Evolutionary conservation across 1,139 yeast genomes (phyloP).

Genomic region (Pichia sp.): DNA sequence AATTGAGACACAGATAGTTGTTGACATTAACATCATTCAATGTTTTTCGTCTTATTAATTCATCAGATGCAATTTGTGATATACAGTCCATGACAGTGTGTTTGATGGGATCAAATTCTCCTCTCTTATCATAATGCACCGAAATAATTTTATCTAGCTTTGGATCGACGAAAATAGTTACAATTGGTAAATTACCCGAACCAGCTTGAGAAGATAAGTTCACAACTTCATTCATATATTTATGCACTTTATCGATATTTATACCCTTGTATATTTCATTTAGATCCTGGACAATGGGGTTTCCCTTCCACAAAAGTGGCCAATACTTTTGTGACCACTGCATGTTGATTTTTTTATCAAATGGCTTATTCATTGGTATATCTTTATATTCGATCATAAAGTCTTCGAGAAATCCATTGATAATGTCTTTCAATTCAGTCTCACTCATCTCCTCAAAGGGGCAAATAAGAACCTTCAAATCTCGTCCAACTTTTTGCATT

Average conservation of each 20-base stretch:
- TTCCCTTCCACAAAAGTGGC: slow-evolving; percentile 95
- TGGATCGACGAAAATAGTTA: slow-evolving; percentile 45
- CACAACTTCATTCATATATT: slow-evolving; percentile 31
- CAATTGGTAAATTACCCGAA: slow-evolving; percentile 26
- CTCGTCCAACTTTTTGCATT: slow-evolving; percentile 15
- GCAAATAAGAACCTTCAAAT: slow-evolving; percentile 26
- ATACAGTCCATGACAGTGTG: slow-evolving; percentile 77
- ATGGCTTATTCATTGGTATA: slow-evolving; percentile 49
- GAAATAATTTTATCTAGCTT: slow-evolving; percentile 29
- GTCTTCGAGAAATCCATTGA: slow-evolving; percentile 10
- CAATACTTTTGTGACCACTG: slow-evolving; percentile 64
- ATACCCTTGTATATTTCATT: slow-evolving; percentile 36
- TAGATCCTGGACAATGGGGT: slow-evolving; percentile 70
- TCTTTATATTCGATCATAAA: slow-evolving; percentile 21
- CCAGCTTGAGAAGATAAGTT: slow-evolving; percentile 7
- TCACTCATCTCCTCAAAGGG: slow-evolving; percentile 12
- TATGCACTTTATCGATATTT: slow-evolving; percentile 36
- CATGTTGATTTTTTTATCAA: slow-evolving; percentile 51
- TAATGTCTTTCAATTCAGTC: slow-evolving; percentile 14
- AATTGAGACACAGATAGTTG: slow-evolving; percentile 63
- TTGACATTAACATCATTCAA: slow-evolving; percentile 8
- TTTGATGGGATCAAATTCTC: slow-evolving; percentile 36
- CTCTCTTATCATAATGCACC: slow-evolving; percentile 32
- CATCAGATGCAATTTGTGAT: slow-evolving; percentile 45
- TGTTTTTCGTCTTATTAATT: slow-evolving; percentile 29